A percentile compares a stretch with the other conserved stretches of the same genome.
These are phyloP conservation scores for Globisporangium solare DNA, from an alignment of 352 stramenopile genomes.

Conservation along the genomic window DNA sequence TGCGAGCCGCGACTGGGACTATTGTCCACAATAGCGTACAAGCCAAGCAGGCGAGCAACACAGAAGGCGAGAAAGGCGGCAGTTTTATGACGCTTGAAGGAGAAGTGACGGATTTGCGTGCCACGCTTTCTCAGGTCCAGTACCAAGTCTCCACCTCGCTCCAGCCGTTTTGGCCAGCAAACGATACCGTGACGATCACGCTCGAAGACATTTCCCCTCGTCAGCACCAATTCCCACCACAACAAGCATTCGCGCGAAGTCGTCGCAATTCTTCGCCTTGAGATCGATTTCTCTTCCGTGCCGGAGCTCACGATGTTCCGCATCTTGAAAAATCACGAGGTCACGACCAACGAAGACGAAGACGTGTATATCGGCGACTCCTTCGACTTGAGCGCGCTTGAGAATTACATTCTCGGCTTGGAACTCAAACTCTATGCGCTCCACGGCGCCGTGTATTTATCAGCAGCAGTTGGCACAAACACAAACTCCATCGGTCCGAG, in stretches of 20 bases:
- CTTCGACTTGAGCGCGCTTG: slow-evolving; percentile 7
- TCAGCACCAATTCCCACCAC: background rate
- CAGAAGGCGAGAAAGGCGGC: background rate
- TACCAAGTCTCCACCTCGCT: slow-evolving; percentile 1
- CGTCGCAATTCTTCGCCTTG: slow-evolving; percentile 8
- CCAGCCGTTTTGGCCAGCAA: background rate
- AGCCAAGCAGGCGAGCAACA: background rate
- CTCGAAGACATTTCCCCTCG: slow-evolving; percentile 10
- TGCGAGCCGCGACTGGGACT: slow-evolving; percentile 5
- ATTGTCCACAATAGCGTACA: slow-evolving; percentile 2
- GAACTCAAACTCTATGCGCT: slow-evolving; percentile 1
- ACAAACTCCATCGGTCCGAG: background rate
- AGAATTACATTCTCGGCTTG: background rate
- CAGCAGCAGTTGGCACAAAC: background rate
- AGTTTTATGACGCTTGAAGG: slow-evolving; percentile 7
- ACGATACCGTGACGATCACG: slow-evolving; percentile 3
- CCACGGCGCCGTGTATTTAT: slow-evolving; percentile 7
- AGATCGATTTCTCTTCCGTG: background rate
- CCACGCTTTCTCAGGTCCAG: slow-evolving; percentile 5
- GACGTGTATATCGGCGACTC: slow-evolving; percentile 1
- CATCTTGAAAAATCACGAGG: background rate
- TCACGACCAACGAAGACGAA: slow-evolving; percentile 11
- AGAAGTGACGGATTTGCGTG: slow-evolving; percentile 3
- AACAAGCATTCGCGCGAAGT: background rate
- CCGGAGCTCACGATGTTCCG: background rate